Base-by-base conservation (phyloP, 2,329 filamentous ascomycete genomes). In the Talaromyces verruculosus region DNA sequence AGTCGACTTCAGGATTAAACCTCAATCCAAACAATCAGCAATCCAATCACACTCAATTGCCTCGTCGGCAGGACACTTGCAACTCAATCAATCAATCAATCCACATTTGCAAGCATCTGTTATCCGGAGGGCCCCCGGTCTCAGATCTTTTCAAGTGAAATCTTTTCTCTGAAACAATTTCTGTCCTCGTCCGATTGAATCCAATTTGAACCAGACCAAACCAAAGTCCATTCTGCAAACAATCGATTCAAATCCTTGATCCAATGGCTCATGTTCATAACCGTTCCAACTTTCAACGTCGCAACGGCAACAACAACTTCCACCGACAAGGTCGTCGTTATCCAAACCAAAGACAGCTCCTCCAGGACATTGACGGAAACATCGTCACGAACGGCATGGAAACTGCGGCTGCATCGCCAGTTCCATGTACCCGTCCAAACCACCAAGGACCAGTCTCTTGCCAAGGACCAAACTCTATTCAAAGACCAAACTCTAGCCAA, bases 361-460 rank as follows among this genome's bases (percentile, higher is more conserved):
- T 41, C 10, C 61, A 43, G 33, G 65, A 63, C 28, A 49, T 62
- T 33, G 61, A 66, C 19, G 51, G 61, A 41, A 63, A 66, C 65
- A 49, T 66, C 43, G 43, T 49, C 30, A 66, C 60, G 65, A 43
- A 51, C 17, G 65, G 60, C 65, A 63, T 60, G 65, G 60, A 49
- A 22, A 15, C 43, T 51, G 65, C 53, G 53, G 53, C 65, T 53
- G 51, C 51, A 53, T 59, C 41, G 60, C 41, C 60, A 13, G 37
- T 35, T 39, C 51, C 30, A 39, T 41, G n/a, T 19, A 59, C n/a
- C 13, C 57, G 5, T 43, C 19, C 17, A 43, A 39, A 10, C 5
- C 35, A 22, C 13, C 57, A 28, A 30, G 13, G 19, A 19, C 37
- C 35, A 39, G 19, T 17, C 22, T n/a, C 22, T 25, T 15, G 19